Percentiles rank a stretch among this genome's conserved stretches.
These are phyloP conservation scores for Przewalskia tangutica DNA, from an alignment of 257 asterid species.

Conservation along the genomic window DNA sequence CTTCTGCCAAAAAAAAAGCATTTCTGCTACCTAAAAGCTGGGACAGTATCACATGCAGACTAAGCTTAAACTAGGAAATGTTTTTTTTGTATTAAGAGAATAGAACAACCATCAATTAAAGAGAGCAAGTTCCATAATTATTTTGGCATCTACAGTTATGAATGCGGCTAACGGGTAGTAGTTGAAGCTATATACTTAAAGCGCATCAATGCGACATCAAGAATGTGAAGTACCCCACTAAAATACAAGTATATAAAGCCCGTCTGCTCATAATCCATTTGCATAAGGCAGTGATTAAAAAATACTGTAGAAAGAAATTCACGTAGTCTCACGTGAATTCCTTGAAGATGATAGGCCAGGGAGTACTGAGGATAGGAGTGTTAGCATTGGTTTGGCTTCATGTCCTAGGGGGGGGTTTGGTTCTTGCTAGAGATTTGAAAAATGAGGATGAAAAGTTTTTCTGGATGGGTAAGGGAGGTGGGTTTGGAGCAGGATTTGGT, in stretches of 20 bases:
- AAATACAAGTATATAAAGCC: background rate
- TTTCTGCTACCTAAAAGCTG: background rate
- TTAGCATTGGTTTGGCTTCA: conserved; percentile 2
- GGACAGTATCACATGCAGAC: background rate
- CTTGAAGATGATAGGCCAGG: background rate
- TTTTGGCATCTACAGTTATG: background rate
- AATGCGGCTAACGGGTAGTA: background rate
- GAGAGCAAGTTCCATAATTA: background rate
- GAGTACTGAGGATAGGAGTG: background rate
- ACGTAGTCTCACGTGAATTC: background rate
- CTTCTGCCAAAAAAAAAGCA: too few species aligned
- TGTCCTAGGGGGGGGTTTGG: background rate
- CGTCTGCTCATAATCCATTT: background rate
- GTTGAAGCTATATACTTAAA: background rate
- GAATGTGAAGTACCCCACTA: background rate
- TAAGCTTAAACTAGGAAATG: background rate
- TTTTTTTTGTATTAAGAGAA: background rate
- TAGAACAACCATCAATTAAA: background rate
- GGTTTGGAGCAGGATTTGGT: background rate
- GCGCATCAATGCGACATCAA: background rate
- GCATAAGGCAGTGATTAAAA: background rate
- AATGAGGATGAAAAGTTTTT: conserved; percentile 2
- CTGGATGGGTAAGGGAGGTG: conserved; percentile 1
- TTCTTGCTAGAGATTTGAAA: conserved; percentile 1
- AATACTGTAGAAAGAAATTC: background rate